Evolutionary conservation across 495 filamentous ascomycete species (phyloP), one percentile per base, ranked within the genome.

Genomic region (Talaromyces adpressus): DNA sequence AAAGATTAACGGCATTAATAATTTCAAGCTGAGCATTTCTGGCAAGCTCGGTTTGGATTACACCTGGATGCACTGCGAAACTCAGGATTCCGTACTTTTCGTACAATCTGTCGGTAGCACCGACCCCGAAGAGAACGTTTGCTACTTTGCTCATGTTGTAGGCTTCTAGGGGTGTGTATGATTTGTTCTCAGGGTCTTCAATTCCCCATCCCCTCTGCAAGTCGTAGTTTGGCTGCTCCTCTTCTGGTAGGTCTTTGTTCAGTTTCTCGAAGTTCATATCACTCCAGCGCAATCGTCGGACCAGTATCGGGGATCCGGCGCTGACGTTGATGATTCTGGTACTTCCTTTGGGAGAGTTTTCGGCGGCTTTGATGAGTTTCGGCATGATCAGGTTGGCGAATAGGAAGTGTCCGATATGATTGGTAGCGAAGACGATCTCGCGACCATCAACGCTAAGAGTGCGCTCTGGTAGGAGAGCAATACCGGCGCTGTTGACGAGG

Each of bases 271-370:
- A 80, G 62, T 74, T 78, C 63, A 73, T 63, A 60, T 82, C 80
- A 66, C 71, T 75, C 71, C 74, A 81, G 4, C 79, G 72, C 59
- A 79, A 72, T 41, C n/a, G 36, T 14, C 30, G 56, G 0, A 58
- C 64, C 2, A 71, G 4, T 0, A 20, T 23, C 4, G 77, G 75
- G 1, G 72, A 72, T 0, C 59, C 69, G 11, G 72, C 77, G n/a
- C 65, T 72, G 18, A 83, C 70, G 63, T 82, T 82, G 54, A 84
- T 67, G 7, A 82, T 67, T 1, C 79, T 65, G 2, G 75, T 76
- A 20, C 67, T 61, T 16, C 78, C 77, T 47, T 71, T 73, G 8
- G 75, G 67, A 11, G 65, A 72, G 3, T 47, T 60, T 47, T 76
- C 62, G 7, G 77, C 72, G 20, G 77, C 75, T 34, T 69, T 70